Percentiles rank a stretch among this genome's conserved stretches.
Conservation (phyloP, 2,329 filamentous ascomycete genomes). For the Hypoxylon sp. region DNA sequence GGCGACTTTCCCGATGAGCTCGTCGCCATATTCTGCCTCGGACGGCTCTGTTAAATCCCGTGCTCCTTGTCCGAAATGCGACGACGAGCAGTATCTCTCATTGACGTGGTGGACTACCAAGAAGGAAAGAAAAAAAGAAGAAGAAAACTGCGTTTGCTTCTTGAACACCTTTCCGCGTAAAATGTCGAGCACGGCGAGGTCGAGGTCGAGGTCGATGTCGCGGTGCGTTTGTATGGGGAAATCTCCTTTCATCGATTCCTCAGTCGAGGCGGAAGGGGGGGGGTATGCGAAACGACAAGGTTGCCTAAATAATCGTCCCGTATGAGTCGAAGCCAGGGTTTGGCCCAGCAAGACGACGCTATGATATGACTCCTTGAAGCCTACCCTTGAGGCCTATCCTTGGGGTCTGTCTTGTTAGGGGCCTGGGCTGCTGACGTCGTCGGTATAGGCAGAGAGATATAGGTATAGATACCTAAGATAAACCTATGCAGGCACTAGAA, state of each 20-base stretch:
- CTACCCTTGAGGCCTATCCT: too few relatives aligned
- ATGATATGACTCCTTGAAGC: slow-evolving; percentile 1
- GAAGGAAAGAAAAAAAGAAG: too few relatives aligned
- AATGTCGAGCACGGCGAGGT: not conserved
- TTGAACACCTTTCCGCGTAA: not conserved
- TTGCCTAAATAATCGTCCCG: not conserved
- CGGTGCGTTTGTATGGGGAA: not conserved
- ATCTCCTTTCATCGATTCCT: not conserved
- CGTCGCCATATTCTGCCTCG: slow-evolving; percentile 32
- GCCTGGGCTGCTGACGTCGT: not conserved
- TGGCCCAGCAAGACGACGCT: not conserved
- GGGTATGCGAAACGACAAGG: slow-evolving; percentile 16
- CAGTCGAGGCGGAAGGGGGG: not conserved
- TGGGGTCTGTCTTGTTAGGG: not conserved
- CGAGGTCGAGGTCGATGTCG: not conserved
- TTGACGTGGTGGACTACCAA: slow-evolving; percentile 5
- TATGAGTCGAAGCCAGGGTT: not conserved
- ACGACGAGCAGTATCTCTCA: slow-evolving; percentile 12
- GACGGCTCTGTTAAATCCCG: slow-evolving; percentile 13
- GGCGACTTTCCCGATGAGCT: slow-evolving; percentile 41
- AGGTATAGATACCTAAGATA: not conserved
- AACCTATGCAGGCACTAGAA: not conserved
- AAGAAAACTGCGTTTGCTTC: not conserved
- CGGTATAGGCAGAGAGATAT: too few relatives aligned
- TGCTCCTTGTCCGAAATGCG: slow-evolving; percentile 17